Conservation (phyloP, 2,329 filamentous ascomycete genomes). For the Lachnellula occidentalis region DNA sequence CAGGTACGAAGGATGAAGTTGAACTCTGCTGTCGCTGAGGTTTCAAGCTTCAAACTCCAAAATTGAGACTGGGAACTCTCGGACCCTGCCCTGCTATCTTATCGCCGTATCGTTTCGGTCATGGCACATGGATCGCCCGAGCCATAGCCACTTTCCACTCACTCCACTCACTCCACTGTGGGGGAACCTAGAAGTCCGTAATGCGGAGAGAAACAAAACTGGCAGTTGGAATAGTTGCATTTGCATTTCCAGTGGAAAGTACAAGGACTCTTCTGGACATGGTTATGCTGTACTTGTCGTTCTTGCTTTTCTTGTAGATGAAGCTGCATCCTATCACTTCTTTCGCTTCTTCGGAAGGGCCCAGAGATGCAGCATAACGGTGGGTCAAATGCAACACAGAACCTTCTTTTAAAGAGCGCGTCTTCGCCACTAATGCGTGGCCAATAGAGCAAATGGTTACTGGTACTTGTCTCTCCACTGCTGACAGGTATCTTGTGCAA, state of each 20-base stretch:
- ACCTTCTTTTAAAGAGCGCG: not conserved
- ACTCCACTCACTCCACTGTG: not conserved
- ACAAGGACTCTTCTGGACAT: not conserved
- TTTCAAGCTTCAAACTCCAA: no score
- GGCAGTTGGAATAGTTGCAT: not conserved
- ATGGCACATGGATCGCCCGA: not conserved
- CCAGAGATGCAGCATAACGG: constrained; percentile 15
- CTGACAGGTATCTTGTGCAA: not conserved
- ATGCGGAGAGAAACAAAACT: not conserved
- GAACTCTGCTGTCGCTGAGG: not conserved
- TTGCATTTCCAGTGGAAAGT: no score
- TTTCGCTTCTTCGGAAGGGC: constrained; percentile 17
- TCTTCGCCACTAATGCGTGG: not conserved
- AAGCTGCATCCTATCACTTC: constrained; percentile 3
- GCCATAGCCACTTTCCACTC: not conserved
- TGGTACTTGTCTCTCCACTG: not conserved
- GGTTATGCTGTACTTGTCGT: not conserved
- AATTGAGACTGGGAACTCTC: not conserved
- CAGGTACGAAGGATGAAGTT: not conserved
- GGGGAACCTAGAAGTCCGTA: not conserved
- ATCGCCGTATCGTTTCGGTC: constrained; percentile 2
- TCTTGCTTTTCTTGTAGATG: not conserved
- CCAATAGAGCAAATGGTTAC: constrained; percentile 14
- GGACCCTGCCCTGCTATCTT: constrained; percentile 1
- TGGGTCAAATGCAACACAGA: constrained; percentile 11